Percentiles rank a stretch among this genome's conserved stretches.
phyloP scores from a whole-genome alignment of 2,329 filamentous ascomycete species.

The Penicillium carneum region DNA sequence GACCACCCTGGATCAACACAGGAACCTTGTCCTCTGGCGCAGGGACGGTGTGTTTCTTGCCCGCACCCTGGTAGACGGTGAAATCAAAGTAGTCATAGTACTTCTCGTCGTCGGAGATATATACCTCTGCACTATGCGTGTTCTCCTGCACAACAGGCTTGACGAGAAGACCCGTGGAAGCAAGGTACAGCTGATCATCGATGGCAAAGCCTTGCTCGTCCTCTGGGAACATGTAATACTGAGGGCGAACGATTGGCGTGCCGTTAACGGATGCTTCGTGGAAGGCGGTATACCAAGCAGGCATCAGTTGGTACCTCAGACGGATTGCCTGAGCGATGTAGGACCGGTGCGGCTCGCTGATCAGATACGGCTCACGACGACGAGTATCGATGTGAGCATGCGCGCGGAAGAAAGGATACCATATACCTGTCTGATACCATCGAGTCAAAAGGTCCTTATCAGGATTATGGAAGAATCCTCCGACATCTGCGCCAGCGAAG shows the following conservation, averaged over 20 bases:
- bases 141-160: constrained; percentile 87
- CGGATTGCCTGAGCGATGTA: constrained; percentile 89
- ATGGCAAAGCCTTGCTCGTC: constrained; percentile 87
- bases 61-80: constrained; percentile 73
- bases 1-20: constrained; percentile 88
- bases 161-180: constrained; percentile 84
- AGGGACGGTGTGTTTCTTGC: constrained; percentile 71
- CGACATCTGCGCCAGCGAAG: constrained; percentile 93
- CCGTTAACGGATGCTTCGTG: constrained; percentile 83
- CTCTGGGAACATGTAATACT: constrained; percentile 88
- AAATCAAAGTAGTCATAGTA: constrained; percentile 98
- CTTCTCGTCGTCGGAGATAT: constrained; percentile 84
- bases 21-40: constrained; percentile 88
- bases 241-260: constrained; percentile 85
- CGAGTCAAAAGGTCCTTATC: constrained; percentile 87
- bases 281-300: constrained; percentile 97
- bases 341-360: constrained; percentile 80
- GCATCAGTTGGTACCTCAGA: constrained; percentile 85
- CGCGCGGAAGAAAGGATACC: constrained; percentile 97
- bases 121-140: constrained; percentile 75
- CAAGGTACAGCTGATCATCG: constrained; percentile 93
- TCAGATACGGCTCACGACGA: constrained; percentile 89
- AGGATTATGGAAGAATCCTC: constrained; percentile 97
- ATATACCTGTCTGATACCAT: constrained; percentile 96
- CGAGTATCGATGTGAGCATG: constrained; percentile 97